Evolutionary conservation across 345 rosid genomes (phyloP), one percentile per base, ranked within the genome.

Genomic region (Pistacia vera): DNA sequence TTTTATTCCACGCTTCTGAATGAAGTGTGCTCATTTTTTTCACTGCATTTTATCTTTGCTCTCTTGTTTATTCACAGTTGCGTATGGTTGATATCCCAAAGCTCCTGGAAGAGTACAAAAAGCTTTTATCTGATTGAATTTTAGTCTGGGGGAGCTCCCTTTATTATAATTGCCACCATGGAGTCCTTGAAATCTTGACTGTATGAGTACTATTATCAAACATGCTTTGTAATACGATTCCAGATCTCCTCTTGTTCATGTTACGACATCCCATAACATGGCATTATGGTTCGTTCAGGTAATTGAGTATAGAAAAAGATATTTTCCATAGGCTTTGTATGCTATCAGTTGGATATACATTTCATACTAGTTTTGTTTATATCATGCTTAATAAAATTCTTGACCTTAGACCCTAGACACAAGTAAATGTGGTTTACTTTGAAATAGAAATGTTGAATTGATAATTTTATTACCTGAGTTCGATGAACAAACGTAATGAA

Each of bases 11-110:
- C 11, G 41, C 52, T 14, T 55, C 38, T 55, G 41, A 5, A n/a
- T 66, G 20, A 18, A 11, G 35, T 51, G 70, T 7, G 30, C 38
- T 52, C 1, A 57, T 35, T 9, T 52, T 58, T 11, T 41, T 25
- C 54, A 8, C 74, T 41, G 44, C 51, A 55, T 35, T 38, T 49
- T 63, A 9, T 49, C 48, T 61, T 57, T 44, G 11, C 58, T 36
- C 35, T 62, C 30, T 71, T 67, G 64, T 72, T 70, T 66, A 22
- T 77, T 85, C 75, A 62, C 91, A 94, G 97, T 78, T 96, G 81
- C 92, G 92, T 36, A 88, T 96, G 82, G 88, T 87, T 81, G 97
- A 92, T 71, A 85, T 93, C 36, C 83, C 99, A 10, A 89, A 86
- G 84, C 89, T 96, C 68, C 87, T 93, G 79, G 89, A 81, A 62